Conservation (phyloP, 371 early-diverging fungal species). For the Funneliformis caledonium region DNA sequence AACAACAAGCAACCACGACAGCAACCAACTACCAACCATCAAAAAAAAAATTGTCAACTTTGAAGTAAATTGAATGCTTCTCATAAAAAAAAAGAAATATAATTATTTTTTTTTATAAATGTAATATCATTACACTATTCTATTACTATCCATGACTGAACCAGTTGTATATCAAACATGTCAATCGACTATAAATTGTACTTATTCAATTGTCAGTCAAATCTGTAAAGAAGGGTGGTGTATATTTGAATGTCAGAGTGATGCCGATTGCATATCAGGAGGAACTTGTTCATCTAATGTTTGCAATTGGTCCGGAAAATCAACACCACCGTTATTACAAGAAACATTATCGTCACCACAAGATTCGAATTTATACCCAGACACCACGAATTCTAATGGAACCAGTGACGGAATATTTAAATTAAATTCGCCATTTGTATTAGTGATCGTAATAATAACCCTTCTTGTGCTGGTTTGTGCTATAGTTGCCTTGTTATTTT, state of each 20-base stretch:
- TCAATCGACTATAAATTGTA: background rate
- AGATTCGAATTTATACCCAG: background rate
- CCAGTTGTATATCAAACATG: background rate
- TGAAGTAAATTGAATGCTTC: background rate
- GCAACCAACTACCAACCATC: too few relatives aligned
- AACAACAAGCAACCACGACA: too few relatives aligned
- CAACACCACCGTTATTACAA: background rate
- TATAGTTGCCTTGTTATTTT: background rate
- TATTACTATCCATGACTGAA: background rate
- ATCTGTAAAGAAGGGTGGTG: background rate
- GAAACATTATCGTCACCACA: background rate
- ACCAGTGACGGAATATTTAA: background rate
- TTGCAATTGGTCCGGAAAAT: background rate
- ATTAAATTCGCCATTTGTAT: background rate
- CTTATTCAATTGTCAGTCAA: background rate
- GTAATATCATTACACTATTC: background rate
- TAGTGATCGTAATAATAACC: background rate
- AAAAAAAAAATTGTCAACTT: background rate
- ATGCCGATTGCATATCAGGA: background rate
- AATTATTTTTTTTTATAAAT: too few relatives aligned
- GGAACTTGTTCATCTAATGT: background rate
- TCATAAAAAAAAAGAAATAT: background rate
- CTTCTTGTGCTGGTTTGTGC: background rate
- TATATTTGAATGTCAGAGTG: background rate
- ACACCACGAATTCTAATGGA: background rate